These are phyloP conservation scores for Blastomyces silverae DNA, from an alignment of 2,329 filamentous ascomycete species.

Conservation along the genomic window DNA sequence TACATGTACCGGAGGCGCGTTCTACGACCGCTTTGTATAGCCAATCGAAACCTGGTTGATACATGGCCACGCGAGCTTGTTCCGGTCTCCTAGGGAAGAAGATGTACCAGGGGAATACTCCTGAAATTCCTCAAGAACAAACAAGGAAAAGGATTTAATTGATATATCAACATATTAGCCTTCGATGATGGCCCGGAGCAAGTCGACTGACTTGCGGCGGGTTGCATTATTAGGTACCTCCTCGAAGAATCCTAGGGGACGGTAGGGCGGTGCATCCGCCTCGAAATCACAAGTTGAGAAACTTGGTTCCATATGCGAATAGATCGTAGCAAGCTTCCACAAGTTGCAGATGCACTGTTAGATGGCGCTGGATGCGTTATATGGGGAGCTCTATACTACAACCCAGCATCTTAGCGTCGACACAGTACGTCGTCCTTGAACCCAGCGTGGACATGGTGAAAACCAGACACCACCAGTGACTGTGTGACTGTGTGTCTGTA, in stretches of 20 bases:
- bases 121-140: not conserved
- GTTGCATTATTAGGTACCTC: not conserved
- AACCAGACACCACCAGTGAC: not conserved
- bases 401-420: not conserved
- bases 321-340: not conserved
- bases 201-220: not conserved
- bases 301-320: not conserved
- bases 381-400: not conserved
- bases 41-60: not conserved
- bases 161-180: not conserved
- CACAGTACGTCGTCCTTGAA: not conserved
- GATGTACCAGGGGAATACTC: not conserved
- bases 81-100: not conserved
- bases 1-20: not conserved
- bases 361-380: not conserved
- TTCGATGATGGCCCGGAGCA: not conserved
- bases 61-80: not conserved
- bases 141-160: not conserved
- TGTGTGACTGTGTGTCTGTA: not conserved
- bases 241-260: not conserved
- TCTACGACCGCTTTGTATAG: not conserved
- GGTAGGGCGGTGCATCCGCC: not conserved
- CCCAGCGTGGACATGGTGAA: not conserved
- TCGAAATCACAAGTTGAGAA: constrained; percentile 1
- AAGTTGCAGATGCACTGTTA: not conserved